phyloP scores from a whole-genome alignment of 192 early-diverging fungal species.

The Coemansia sp. region DNA sequence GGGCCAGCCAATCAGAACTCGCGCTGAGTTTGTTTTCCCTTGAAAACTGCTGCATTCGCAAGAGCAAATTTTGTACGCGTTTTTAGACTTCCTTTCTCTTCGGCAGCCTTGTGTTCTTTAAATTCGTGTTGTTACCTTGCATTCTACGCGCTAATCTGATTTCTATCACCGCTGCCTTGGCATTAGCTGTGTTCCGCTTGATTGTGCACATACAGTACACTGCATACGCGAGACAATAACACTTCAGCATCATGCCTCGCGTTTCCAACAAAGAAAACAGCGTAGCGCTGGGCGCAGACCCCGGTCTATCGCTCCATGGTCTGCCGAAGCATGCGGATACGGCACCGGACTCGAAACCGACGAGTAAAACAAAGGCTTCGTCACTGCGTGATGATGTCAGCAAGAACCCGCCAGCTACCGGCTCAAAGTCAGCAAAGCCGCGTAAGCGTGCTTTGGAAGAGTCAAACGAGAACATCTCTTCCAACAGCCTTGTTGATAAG shows the following conservation, averaged over 20 bases:
- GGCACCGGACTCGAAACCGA: not conserved
- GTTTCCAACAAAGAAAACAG: constrained; percentile 33
- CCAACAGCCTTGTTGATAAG: constrained; percentile 26
- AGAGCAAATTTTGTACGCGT: not conserved
- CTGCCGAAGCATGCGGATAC: not conserved
- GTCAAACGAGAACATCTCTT: constrained; percentile 5
- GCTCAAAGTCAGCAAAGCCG: constrained; percentile 4
- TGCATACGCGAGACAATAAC: not conserved
- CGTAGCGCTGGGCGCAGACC: not conserved
- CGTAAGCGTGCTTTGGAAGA: constrained; percentile 32
- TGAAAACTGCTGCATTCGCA: no score
- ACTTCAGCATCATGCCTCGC: constrained; percentile 14
- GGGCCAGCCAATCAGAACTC: not conserved
- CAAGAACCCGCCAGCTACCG: not conserved
- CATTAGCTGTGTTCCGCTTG: not conserved
- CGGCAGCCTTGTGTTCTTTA: not conserved
- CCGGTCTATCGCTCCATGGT: not conserved
- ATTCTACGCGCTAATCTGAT: not conserved
- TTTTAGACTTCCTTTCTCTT: not conserved
- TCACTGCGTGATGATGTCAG: not conserved
- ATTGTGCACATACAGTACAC: not conserved
- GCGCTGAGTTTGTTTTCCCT: not conserved
- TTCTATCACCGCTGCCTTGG: not conserved
- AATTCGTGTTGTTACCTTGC: not conserved
- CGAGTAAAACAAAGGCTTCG: not conserved